Evolutionary conservation across 2,329 filamentous ascomycete genomes (phyloP).

Genomic region (Microcyclosporella mali): DNA sequence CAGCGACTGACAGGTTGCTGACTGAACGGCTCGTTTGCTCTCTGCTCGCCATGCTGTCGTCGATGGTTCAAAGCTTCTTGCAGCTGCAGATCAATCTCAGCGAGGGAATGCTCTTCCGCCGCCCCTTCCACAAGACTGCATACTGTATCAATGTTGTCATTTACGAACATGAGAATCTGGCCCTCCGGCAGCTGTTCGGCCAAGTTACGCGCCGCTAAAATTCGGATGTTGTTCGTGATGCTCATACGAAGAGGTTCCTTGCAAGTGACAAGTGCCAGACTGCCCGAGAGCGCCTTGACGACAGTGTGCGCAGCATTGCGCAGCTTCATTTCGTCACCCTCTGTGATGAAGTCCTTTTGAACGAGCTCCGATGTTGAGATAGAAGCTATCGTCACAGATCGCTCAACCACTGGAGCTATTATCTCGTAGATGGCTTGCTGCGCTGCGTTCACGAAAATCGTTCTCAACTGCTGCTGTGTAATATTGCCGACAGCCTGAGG

Average conservation of each 20-base stretch:
- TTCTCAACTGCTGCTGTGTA: constrained; percentile 57
- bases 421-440: constrained; percentile 91
- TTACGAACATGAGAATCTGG: constrained; percentile 96
- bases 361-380: constrained; percentile 96
- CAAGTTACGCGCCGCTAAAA: constrained; percentile 59
- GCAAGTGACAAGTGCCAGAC: constrained; percentile 91
- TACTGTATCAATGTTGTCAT: constrained; percentile 90
- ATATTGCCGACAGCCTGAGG: constrained; percentile 72
- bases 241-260: constrained; percentile 95
- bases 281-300: constrained; percentile 90
- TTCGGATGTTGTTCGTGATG: constrained; percentile 95
- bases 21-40: constrained; percentile 78
- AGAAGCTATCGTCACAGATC: constrained; percentile 94
- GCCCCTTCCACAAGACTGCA: constrained; percentile 93
- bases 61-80: constrained; percentile 72
- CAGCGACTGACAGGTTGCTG: constrained; percentile 70
- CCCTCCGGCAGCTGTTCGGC: constrained; percentile 80
- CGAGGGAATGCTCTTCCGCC: constrained; percentile 84
- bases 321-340: constrained; percentile 80
- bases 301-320: constrained; percentile 84
- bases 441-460: constrained; percentile 78
- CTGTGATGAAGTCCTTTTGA: constrained; percentile 91
- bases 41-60: constrained; percentile 65
- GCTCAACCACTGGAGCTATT: constrained; percentile 92
- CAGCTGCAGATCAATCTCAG: constrained; percentile 92